Evolutionary conservation across 2,329 filamentous ascomycete species (phyloP).

Genomic region (Ophidiomyces ophidiicola): DNA sequence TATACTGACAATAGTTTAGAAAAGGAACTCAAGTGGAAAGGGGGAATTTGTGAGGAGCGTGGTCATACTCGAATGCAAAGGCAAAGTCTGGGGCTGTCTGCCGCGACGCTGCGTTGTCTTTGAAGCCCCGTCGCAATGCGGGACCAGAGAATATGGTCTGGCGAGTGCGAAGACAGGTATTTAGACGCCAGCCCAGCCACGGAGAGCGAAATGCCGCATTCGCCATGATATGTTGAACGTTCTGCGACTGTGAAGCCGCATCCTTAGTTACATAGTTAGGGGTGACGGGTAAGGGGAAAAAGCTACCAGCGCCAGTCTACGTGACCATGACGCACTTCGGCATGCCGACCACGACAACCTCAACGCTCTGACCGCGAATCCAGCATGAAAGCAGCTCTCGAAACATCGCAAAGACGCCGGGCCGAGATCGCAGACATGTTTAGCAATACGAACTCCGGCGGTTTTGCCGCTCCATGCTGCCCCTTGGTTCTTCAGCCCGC

Average conservation of each 20-base stretch:
- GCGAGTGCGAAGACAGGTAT: not conserved
- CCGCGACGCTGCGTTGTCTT: slow-evolving; percentile 1
- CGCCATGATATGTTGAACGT: not conserved
- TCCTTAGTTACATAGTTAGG: too few species aligned
- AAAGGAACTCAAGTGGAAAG: not conserved
- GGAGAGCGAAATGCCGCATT: not conserved
- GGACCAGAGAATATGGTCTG: not conserved
- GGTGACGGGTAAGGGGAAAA: too few species aligned
- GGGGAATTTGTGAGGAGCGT: not conserved
- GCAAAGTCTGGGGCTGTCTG: slow-evolving; percentile 28
- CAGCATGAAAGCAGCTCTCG: too few species aligned
- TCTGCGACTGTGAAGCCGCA: not conserved
- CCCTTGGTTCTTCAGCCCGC: too few species aligned
- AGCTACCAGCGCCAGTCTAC: too few species aligned
- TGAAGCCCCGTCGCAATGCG: slow-evolving; percentile 8
- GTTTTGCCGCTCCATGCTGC: too few species aligned
- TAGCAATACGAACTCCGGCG: too few species aligned
- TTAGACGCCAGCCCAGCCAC: slow-evolving; percentile 2
- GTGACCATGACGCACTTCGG: too few species aligned
- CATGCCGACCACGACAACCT: not conserved
- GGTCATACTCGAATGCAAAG: slow-evolving; percentile 36
- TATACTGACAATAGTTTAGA: slow-evolving; percentile 43
- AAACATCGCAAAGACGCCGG: too few species aligned
- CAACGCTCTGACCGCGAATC: too few species aligned
- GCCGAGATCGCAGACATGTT: too few species aligned